phyloP scores from a whole-genome alignment of 352 stramenopile genomes.

The Phytopythium cucurbitacearum region DNA sequence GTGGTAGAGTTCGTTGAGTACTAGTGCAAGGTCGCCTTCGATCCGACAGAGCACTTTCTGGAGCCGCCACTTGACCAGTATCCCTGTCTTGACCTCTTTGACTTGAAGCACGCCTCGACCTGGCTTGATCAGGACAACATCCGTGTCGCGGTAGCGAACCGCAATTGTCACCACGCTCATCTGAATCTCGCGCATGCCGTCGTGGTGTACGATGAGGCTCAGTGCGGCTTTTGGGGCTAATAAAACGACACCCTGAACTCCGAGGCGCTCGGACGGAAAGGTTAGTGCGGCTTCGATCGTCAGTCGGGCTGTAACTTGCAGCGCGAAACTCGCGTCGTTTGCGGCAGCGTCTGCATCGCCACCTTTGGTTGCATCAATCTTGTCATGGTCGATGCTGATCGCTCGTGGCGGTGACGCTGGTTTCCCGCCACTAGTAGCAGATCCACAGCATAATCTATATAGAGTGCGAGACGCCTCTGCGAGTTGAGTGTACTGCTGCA shows the following conservation, averaged over 20 bases:
- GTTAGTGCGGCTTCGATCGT: conserved; percentile 34
- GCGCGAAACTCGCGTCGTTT: conserved; percentile 32
- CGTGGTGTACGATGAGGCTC: conserved; percentile 48
- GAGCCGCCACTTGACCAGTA: conserved; percentile 53
- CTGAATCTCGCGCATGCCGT: conserved; percentile 35
- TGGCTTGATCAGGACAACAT: conserved; percentile 51
- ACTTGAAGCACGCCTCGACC: conserved; percentile 42
- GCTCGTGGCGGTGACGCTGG: conserved; percentile 3
- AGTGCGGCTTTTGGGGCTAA: conserved; percentile 32
- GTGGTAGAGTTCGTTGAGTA: conserved; percentile 50
- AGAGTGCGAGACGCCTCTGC: not conserved
- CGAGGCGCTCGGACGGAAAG: conserved; percentile 32
- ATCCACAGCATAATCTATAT: not conserved
- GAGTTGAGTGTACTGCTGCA: not conserved
- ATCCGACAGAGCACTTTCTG: conserved; percentile 36
- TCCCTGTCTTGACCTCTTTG: conserved; percentile 1
- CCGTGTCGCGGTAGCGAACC: conserved; percentile 34
- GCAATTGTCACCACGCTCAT: conserved; percentile 47
- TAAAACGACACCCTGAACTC: conserved; percentile 29
- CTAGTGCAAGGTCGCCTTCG: conserved; percentile 38
- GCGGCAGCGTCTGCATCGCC: not conserved
- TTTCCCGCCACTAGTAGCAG: not conserved
- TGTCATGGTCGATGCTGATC: not conserved
- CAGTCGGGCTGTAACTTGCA: conserved; percentile 53
- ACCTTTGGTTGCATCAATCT: not conserved